Conservation (phyloP, 2,329 filamentous ascomycete genomes). For the Fusarium equiseti region DNA sequence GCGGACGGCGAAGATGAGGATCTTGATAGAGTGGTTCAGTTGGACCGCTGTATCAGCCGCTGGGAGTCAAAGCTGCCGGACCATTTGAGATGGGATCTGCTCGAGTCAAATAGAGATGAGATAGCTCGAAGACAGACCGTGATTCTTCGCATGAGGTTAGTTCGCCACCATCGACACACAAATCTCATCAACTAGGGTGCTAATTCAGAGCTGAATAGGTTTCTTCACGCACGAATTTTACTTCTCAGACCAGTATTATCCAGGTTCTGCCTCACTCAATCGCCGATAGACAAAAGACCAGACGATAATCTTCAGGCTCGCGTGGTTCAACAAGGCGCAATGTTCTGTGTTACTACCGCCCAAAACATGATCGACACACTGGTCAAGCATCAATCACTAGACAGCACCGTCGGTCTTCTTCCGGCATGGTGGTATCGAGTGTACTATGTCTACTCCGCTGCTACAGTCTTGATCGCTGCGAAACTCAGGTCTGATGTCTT, state of each 20-base stretch:
- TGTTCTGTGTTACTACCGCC: constrained; percentile 52
- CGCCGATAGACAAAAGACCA: constrained; percentile 14
- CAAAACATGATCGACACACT: constrained; percentile 51
- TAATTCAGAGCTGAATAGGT: constrained; percentile 25
- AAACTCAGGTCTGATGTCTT: constrained; percentile 52
- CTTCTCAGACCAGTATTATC: constrained; percentile 51
- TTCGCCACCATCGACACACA: not conserved
- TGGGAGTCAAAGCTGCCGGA: constrained; percentile 51
- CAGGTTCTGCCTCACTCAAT: constrained; percentile 49
- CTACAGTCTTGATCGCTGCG: constrained; percentile 53
- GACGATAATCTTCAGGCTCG: constrained; percentile 45
- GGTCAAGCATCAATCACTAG: constrained; percentile 47
- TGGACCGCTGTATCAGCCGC: constrained; percentile 49
- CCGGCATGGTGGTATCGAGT: constrained; percentile 57
- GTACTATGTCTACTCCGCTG: constrained; percentile 54
- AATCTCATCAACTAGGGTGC: too few species aligned
- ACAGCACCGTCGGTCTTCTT: constrained; percentile 51
- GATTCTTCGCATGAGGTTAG: constrained; percentile 52
- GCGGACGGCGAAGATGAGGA: constrained; percentile 42
- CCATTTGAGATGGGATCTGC: constrained; percentile 41
- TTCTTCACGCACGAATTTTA: constrained; percentile 53
- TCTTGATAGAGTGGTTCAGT: constrained; percentile 49
- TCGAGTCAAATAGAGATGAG: constrained; percentile 36
- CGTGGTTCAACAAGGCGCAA: constrained; percentile 51
- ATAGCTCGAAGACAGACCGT: constrained; percentile 50